Conservation (phyloP, 495 filamentous ascomycete species). For the Aspergillus steynii region DNA sequence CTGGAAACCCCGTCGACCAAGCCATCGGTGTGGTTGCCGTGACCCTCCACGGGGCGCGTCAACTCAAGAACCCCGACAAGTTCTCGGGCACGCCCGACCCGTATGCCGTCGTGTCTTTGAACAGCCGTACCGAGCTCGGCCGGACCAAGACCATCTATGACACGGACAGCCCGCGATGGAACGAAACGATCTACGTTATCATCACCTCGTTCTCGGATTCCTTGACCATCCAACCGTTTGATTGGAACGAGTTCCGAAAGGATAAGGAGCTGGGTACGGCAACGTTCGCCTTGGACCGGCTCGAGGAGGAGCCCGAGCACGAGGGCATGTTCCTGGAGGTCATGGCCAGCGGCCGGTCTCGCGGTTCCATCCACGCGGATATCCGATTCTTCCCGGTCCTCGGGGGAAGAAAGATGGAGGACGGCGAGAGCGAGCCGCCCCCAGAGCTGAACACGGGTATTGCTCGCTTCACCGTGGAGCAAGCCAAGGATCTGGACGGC, state of each 20-base stretch:
- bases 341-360: conserved; percentile 75
- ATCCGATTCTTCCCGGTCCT: conserved; percentile 95
- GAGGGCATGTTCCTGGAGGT: conserved; percentile 87
- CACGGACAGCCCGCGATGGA: conserved; percentile 86
- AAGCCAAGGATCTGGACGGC: conserved; percentile 92
- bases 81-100: conserved; percentile 93
- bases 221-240: conserved; percentile 78
- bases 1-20: conserved; percentile 91
- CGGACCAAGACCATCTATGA: conserved; percentile 88
- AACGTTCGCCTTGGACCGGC: conserved; percentile 77
- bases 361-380: conserved; percentile 77
- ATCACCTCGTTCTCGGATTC: conserved; percentile 85
- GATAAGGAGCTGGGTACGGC: conserved; percentile 91
- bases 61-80: conserved; percentile 92
- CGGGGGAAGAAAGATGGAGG: conserved; percentile 66
- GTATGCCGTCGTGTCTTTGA: conserved; percentile 85
- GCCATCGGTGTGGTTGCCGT: conserved; percentile 93
- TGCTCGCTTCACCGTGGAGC: conserved; percentile 85
- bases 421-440: conserved; percentile 73
- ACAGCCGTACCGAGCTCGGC: conserved; percentile 73
- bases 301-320: conserved; percentile 72
- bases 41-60: conserved; percentile 85
- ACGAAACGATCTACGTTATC: conserved; percentile 93
- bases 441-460: conserved; percentile 94
- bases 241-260: conserved; percentile 95